A percentile compares a stretch with the other conserved stretches of the same genome.
Conservation (phyloP, 768 basidiomycete genomes). For the Inosperma sp. region DNA sequence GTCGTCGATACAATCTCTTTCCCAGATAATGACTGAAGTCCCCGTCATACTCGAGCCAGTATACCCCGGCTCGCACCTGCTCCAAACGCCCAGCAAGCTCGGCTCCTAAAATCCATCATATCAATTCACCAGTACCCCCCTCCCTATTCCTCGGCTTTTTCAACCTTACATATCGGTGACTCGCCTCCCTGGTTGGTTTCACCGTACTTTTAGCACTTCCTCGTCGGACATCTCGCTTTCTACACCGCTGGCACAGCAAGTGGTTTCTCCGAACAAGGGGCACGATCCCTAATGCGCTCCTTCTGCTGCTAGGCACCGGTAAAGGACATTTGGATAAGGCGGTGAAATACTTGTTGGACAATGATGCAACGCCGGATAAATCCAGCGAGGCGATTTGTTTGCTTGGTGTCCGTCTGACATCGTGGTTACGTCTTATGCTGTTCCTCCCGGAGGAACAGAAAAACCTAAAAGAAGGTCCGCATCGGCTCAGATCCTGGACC, state of each 20-base stretch:
- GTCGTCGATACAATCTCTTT: too few species aligned
- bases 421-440: constrained; percentile 57
- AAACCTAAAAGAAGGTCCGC: constrained; percentile 6
- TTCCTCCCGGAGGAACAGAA: constrained; percentile 9
- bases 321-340: constrained; percentile 77
- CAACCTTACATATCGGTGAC: constrained; percentile 55
- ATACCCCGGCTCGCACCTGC: too few species aligned
- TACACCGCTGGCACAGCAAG: too few species aligned
- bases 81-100: too few species aligned
- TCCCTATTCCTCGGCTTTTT: too few species aligned
- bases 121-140: too few species aligned
- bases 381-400: constrained; percentile 85
- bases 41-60: too few species aligned
- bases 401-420: too few species aligned
- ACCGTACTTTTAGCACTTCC: constrained; percentile 69
- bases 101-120: too few species aligned
- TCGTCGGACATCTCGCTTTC: constrained; percentile 59
- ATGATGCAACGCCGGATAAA: constrained; percentile 76
- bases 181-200: constrained; percentile 75
- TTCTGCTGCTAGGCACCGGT: too few species aligned
- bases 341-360: constrained; percentile 82
- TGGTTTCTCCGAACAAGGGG: constrained; percentile 26
- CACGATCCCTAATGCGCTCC: constrained; percentile 40
- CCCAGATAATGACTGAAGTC: too few species aligned
- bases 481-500: too few species aligned